Base-by-base conservation (phyloP, 176 grass and related monocot genomes). In the Leersia perrieri region DNA sequence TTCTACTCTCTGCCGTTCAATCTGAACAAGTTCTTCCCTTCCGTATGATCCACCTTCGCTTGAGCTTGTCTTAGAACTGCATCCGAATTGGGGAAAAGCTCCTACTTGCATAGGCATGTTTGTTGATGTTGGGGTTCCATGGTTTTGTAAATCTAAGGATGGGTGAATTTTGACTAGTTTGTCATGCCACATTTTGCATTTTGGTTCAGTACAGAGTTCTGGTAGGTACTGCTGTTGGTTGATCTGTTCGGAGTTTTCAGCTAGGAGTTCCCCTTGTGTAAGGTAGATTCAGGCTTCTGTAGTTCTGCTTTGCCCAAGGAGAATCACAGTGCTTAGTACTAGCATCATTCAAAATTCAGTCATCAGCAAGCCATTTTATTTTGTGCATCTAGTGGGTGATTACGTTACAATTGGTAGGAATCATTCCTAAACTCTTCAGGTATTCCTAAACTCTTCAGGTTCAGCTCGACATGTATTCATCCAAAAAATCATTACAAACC, bases 1-100 rank as follows among this genome's bases (percentile, higher is more conserved):
- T 91, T 91, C 81, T 91, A 88, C 36, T 80, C 89, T 5, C 53
- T 91, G 72, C 89, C 89, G 0, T 91, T 87, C 23, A 91, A 87
- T 71, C 85, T 91, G 42, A 84, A 88, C 64, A 91, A 88, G 20
- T 91, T 85, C 47, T 91, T 91, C 66, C 89, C 89, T 2, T 85
- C 89, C 0, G 76, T 88, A 7, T 91, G 81, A 91, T 47, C 47
- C 2, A 9, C 7, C 23, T 27, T 31, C 1, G 14, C 26, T 20
- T 7, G 23, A 0, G 14, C 26, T 20, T 7, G 23, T n/a, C 7
- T 58, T 25, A 10, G n/a, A 5, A 25, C 7, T 1, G 20, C 51
- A 55, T 18, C 51, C 22, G 51, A 22, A 55, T 3, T 9, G 7
- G 18, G 49, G 30, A 18, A 29, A 12, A 2, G 20, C 13, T 58